Percentiles rank a stretch among this genome's conserved stretches.
These are phyloP conservation scores for Falciphora oryzae DNA, from an alignment of 2,329 filamentous ascomycete species.

Conservation along the genomic window DNA sequence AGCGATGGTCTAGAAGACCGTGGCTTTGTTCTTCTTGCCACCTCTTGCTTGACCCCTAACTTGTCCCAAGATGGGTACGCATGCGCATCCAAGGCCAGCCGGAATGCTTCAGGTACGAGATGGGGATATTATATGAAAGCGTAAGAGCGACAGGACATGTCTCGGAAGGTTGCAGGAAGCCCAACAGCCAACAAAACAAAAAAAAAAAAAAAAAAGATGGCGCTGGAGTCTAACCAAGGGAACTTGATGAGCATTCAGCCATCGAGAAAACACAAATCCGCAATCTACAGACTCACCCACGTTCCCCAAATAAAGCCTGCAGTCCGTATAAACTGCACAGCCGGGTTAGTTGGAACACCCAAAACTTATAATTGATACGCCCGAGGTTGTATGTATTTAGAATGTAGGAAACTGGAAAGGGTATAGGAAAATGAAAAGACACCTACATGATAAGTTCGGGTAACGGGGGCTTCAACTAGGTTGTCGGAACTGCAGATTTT, in stretches of 20 bases:
- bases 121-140: not conserved
- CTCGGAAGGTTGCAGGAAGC: no score
- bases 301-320: no score
- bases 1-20: not conserved
- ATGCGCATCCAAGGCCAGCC: not conserved
- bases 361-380: no score
- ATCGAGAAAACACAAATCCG: not conserved
- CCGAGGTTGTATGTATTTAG: no score
- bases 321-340: no score
- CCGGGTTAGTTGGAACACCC: no score
- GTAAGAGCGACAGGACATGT: not conserved
- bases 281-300: not conserved
- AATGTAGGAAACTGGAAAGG: no score
- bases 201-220: not conserved
- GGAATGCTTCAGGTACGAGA: not conserved
- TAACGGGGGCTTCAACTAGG: no score
- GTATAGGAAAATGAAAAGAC: no score
- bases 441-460: no score
- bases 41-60: not conserved
- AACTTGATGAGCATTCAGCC: not conserved
- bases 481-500: no score
- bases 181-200: not conserved
- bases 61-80: not conserved
- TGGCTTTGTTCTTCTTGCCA: not conserved
- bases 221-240: no score